These are phyloP conservation scores for Tetrahymena thermophila DNA, from an alignment of 73 alveolate species.

Conservation along the genomic window DNA sequence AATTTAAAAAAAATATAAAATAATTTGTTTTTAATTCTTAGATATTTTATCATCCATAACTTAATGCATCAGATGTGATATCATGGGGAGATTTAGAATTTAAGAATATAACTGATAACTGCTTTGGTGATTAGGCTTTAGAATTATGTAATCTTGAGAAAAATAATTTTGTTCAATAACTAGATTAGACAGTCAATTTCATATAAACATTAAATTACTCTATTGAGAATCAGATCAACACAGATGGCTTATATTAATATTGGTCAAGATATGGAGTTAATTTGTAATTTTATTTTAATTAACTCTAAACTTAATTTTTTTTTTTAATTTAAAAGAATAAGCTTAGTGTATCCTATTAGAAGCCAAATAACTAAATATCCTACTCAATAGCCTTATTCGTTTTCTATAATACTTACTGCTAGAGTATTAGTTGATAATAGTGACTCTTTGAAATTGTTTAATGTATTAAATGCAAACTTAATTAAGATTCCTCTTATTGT, in stretches of 20 bases:
- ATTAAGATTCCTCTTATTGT: background rate
- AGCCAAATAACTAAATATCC: background rate
- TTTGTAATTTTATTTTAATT: background rate
- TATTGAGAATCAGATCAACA: background rate
- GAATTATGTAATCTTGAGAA: background rate
- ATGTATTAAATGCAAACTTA: background rate
- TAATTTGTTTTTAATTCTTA: too few relatives aligned
- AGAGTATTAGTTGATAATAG: background rate
- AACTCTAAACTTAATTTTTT: too few relatives aligned
- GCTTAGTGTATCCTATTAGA: background rate
- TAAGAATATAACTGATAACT: background rate
- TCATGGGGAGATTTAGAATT: background rate
- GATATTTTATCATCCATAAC: background rate
- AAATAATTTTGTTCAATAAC: too few relatives aligned
- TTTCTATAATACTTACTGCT: background rate
- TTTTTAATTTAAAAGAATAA: background rate
- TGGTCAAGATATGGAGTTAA: background rate
- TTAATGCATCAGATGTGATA: background rate
- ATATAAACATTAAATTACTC: background rate
- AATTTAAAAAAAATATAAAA: too few relatives aligned
- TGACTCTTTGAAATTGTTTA: background rate
- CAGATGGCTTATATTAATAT: background rate
- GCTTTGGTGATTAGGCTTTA: background rate
- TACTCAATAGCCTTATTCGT: background rate
- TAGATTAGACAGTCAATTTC: background rate